Evolutionary conservation across 768 basidiomycete genomes (phyloP).

Genomic region (Glaciozyma martinii): DNA sequence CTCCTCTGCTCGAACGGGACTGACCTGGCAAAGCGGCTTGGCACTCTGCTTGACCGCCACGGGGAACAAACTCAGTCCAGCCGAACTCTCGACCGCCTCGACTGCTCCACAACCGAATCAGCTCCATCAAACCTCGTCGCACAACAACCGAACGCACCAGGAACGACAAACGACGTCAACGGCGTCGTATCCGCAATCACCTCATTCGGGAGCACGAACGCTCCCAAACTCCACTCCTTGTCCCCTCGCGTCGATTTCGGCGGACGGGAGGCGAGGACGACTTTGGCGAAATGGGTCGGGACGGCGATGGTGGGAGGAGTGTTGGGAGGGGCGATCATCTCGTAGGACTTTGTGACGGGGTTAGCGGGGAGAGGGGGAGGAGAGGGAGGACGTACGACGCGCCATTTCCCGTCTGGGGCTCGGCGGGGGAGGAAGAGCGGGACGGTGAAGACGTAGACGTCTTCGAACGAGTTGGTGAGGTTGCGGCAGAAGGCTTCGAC

Average conservation of each 20-base stretch:
- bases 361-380: no score
- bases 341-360: constrained; percentile 57
- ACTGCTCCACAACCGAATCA: constrained; percentile 46
- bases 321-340: constrained; percentile 66
- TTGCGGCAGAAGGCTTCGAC: constrained; percentile 69
- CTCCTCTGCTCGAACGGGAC: not conserved
- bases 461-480: constrained; percentile 74
- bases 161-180: constrained; percentile 69
- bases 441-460: constrained; percentile 96
- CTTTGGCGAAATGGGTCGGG: constrained; percentile 97
- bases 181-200: constrained; percentile 74
- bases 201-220: constrained; percentile 94
- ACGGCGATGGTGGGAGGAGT: constrained; percentile 51
- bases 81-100: constrained; percentile 77
- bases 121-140: no score
- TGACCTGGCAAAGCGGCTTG: not conserved
- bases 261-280: constrained; percentile 72
- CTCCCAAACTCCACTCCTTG: constrained; percentile 72
- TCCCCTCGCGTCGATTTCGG: constrained; percentile 5
- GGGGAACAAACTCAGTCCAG: constrained; percentile 80
- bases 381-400: constrained; percentile 58
- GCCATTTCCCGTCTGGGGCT: constrained; percentile 85
- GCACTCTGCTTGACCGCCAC: constrained; percentile 55
- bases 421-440: constrained; percentile 79
- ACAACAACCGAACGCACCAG: constrained; percentile 48